phyloP scores from a whole-genome alignment of 78 protist genomes.

The Chrysochromulina parva region DNA sequence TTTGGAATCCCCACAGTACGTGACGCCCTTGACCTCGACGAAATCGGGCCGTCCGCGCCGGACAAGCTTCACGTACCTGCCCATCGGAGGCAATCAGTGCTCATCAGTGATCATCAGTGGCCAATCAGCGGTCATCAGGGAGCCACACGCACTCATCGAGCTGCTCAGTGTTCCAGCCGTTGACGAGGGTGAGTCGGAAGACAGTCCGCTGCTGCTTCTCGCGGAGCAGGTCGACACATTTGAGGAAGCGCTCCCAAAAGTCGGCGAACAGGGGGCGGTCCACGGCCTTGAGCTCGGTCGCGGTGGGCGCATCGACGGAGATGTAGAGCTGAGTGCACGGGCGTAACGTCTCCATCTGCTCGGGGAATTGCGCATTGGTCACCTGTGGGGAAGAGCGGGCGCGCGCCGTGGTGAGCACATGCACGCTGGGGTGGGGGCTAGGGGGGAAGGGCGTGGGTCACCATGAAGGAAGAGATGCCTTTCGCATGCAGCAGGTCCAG shows the following conservation, averaged over 20 bases:
- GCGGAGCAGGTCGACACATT: conserved; percentile 54
- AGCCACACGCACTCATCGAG: conserved; percentile 66
- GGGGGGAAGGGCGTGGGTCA: too few species aligned
- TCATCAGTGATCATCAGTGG: too few species aligned
- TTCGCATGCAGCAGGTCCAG: conserved; percentile 65
- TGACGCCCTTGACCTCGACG: conserved; percentile 87
- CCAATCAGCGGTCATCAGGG: too few species aligned
- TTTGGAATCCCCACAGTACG: conserved; percentile 63
- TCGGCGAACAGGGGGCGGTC: conserved; percentile 89
- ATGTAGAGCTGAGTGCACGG: conserved; percentile 90
- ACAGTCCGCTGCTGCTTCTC: conserved; percentile 73
- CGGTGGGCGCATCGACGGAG: conserved; percentile 84
- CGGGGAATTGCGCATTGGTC: conserved; percentile 93
- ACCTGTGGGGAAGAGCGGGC: too few species aligned
- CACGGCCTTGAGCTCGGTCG: conserved; percentile 59
- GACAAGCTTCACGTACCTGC: conserved; percentile 60
- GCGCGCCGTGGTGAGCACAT: too few species aligned
- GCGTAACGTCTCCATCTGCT: conserved; percentile 37
- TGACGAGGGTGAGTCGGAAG: conserved; percentile 82
- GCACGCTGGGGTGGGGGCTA: too few species aligned
- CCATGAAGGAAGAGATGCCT: conserved; percentile 84
- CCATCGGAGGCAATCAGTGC: too few species aligned
- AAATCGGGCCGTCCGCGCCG: conserved; percentile 76
- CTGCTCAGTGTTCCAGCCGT: conserved; percentile 61
- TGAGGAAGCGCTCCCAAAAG: conserved; percentile 76